A percentile compares a stretch with the other conserved stretches of the same genome.
These are phyloP conservation scores for Leccinum colubrinum DNA, from an alignment of 1,284 basidiomycete genomes.

Conservation along the genomic window DNA sequence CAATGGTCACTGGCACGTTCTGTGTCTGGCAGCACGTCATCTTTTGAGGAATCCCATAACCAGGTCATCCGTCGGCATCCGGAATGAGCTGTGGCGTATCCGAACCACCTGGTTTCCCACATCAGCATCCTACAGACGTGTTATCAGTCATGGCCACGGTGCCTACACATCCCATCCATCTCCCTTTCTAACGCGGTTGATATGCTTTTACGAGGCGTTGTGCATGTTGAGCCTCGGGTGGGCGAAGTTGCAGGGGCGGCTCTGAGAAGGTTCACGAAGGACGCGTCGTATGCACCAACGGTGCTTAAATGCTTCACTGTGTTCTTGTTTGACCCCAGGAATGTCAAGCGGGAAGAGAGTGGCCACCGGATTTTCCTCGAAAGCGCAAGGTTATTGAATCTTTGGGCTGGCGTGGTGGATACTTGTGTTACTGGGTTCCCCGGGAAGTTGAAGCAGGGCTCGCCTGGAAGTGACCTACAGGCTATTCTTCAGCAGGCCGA, in stretches of 20 bases:
- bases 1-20: slow-evolving; percentile 64
- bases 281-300: slow-evolving; percentile 53
- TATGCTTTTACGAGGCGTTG: slow-evolving; percentile 77
- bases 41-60: slow-evolving; percentile 69
- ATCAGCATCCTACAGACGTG: slow-evolving; percentile 77
- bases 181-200: slow-evolving; percentile 68
- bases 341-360: slow-evolving; percentile 66
- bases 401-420: slow-evolving; percentile 80
- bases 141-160: slow-evolving; percentile 86
- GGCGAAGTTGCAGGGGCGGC: slow-evolving; percentile 70
- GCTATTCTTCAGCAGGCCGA: slow-evolving; percentile 42
- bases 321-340: slow-evolving; percentile 76
- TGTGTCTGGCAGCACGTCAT: slow-evolving; percentile 39
- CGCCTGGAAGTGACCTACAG: slow-evolving; percentile 40
- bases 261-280: slow-evolving; percentile 72
- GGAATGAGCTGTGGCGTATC: slow-evolving; percentile 73
- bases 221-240: slow-evolving; percentile 81
- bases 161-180: slow-evolving; percentile 52
- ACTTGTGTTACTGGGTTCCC: slow-evolving; percentile 58
- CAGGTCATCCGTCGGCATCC: slow-evolving; percentile 66
- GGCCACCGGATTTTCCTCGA: slow-evolving; percentile 66
- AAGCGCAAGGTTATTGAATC: slow-evolving; percentile 56
- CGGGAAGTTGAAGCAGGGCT: slow-evolving; percentile 39
- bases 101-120: slow-evolving; percentile 58
- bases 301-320: slow-evolving; percentile 72